phyloP scores from a whole-genome alignment of 192 early-diverging fungal genomes.

The Spinellus fusiger region DNA sequence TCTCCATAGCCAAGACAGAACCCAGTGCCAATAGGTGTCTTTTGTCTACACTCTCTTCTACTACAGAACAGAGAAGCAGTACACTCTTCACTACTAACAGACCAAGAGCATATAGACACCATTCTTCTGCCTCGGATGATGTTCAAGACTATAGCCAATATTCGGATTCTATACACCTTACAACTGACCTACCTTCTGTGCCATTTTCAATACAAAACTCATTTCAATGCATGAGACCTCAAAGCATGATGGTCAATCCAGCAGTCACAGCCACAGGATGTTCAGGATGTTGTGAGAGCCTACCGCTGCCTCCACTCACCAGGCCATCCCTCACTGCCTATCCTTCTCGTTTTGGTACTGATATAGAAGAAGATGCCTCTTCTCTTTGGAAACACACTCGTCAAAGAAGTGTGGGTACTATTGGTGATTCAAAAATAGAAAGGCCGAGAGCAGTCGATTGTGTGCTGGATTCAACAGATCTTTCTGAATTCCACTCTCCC shows the following conservation, averaged over 20 bases:
- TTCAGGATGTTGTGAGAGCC: not conserved
- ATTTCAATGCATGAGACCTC: not conserved
- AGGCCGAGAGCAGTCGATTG: no score
- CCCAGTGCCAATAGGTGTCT: slow-evolving; percentile 32
- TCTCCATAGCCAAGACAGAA: slow-evolving; percentile 49
- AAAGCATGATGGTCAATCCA: not conserved
- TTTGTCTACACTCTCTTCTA: slow-evolving; percentile 21
- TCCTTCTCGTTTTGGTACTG: no score
- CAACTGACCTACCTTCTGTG: no score
- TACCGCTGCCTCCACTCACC: not conserved
- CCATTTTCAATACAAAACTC: not conserved
- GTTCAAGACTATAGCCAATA: slow-evolving; percentile 37
- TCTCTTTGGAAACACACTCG: no score
- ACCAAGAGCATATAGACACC: slow-evolving; percentile 45
- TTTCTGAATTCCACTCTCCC: not conserved
- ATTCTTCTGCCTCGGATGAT: slow-evolving; percentile 45
- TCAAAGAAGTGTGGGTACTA: slow-evolving; percentile 21
- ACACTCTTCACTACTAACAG: not conserved
- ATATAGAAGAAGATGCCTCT: no score
- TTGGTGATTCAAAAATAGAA: slow-evolving; percentile 20
- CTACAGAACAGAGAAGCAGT: slow-evolving; percentile 8
- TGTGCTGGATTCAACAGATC: no score
- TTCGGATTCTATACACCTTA: no score
- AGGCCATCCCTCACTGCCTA: not conserved
- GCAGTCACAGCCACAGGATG: not conserved